These are phyloP conservation scores for Globisporangium camurandrum DNA, from an alignment of 352 stramenopile genomes.

Conservation along the genomic window DNA sequence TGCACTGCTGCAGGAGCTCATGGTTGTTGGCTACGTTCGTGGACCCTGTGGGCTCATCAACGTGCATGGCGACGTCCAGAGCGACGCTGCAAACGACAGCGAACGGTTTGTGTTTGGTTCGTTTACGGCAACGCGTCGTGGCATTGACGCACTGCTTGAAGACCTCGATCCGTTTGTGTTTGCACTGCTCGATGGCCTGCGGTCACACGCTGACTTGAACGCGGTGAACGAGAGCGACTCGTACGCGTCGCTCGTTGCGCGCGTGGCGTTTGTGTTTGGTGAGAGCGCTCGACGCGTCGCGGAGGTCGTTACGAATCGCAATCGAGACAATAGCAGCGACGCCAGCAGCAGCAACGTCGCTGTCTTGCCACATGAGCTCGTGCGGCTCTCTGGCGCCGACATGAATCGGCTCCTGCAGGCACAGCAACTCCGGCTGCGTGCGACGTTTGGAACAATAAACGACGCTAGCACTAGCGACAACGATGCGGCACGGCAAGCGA, in stretches of 20 bases:
- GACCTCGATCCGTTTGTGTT: conserved; percentile 14
- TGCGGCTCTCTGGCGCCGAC: conserved; percentile 12
- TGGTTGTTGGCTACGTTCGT: conserved; percentile 12
- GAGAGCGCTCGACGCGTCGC: conserved; percentile 10
- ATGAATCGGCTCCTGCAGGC: conserved; percentile 11
- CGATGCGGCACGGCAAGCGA: too few relatives aligned
- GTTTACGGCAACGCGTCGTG: conserved; percentile 7
- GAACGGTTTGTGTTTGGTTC: conserved; percentile 10
- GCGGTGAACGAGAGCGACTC: neutral
- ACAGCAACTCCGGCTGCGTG: conserved; percentile 9
- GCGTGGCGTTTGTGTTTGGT: conserved; percentile 10
- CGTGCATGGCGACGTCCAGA: conserved; percentile 4
- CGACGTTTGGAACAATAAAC: conserved; percentile 8
- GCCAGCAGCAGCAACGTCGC: neutral
- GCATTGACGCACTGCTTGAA: conserved; percentile 6
- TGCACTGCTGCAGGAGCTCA: conserved; percentile 8
- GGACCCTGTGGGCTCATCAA: conserved; percentile 9
- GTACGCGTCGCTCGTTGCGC: conserved; percentile 6
- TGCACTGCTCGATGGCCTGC: conserved; percentile 5
- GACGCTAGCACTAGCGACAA: too few relatives aligned
- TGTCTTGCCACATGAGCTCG: conserved; percentile 14
- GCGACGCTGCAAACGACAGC: neutral
- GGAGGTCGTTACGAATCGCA: conserved; percentile 2
- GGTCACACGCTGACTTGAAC: neutral
- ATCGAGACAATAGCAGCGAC: too few relatives aligned